phyloP scores from a whole-genome alignment of 2,329 filamentous ascomycete genomes.

The Capronia epimyces region DNA sequence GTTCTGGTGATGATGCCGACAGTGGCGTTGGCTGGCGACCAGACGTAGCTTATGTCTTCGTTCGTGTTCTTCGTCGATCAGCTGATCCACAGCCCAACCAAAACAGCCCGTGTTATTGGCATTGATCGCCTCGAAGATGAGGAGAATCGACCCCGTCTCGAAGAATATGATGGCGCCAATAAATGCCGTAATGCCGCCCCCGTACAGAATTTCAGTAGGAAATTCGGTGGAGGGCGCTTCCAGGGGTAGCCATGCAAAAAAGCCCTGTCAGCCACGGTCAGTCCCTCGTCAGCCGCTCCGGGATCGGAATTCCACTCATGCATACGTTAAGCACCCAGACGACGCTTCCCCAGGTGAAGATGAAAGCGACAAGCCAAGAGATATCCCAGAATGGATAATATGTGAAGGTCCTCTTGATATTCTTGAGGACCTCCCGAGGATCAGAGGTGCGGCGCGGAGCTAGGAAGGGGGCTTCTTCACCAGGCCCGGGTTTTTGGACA shows the following conservation, averaged over 20 bases:
- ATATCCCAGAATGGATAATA: conserved; percentile 53
- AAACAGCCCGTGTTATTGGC: conserved; percentile 61
- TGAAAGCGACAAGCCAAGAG: conserved; percentile 50
- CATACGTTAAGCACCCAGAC: conserved; percentile 49
- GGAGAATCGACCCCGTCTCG: conserved; percentile 56
- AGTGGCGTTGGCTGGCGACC: conserved; percentile 12
- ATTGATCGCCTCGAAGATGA: conserved; percentile 65
- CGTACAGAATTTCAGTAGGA: conserved; percentile 47
- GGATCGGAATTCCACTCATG: not conserved
- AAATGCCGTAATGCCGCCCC: conserved; percentile 58
- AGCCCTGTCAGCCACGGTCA: conserved; percentile 8
- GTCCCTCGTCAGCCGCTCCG: not conserved
- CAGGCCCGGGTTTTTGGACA: conserved; percentile 33
- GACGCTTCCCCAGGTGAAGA: conserved; percentile 51
- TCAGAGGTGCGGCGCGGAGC: conserved; percentile 36
- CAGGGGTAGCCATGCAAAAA: conserved; percentile 58
- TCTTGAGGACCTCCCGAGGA: conserved; percentile 32
- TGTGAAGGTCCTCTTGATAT: conserved; percentile 47
- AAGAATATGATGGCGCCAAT: conserved; percentile 67
- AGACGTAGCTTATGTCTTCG: conserved; percentile 6
- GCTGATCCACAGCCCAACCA: conserved; percentile 60
- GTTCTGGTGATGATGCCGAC: conserved; percentile 24
- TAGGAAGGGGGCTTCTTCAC: conserved; percentile 27
- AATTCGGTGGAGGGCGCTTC: conserved; percentile 39
- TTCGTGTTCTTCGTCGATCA: conserved; percentile 34